Percentiles rank a stretch among this genome's conserved stretches.
Conservation (phyloP, 805 yeast species). For the Tetrapisispora namnaoensis region DNA sequence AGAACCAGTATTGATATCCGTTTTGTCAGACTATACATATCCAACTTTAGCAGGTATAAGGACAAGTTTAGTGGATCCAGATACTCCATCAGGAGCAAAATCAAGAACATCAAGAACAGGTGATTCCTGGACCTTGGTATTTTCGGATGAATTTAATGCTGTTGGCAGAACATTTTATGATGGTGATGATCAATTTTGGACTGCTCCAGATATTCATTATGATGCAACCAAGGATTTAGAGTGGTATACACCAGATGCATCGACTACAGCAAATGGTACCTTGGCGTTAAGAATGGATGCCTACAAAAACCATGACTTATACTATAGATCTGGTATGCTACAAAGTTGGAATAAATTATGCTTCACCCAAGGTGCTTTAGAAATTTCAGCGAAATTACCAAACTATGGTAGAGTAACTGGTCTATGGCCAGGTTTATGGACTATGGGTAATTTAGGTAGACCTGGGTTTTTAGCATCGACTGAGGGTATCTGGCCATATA, state of each 20-base stretch:
- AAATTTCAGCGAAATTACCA: slow-evolving; percentile 69
- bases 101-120: slow-evolving; percentile 52
- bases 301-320: slow-evolving; percentile 63
- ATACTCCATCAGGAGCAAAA: slow-evolving; percentile 43
- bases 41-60: slow-evolving; percentile 45
- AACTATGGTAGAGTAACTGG: slow-evolving; percentile 73
- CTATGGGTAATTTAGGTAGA: slow-evolving; percentile 85
- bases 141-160: slow-evolving; percentile 83
- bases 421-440: slow-evolving; percentile 95
- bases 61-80: slow-evolving; percentile 47
- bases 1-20: slow-evolving; percentile 9
- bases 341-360: slow-evolving; percentile 91
- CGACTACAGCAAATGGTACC: slow-evolving; percentile 65
- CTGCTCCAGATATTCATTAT: slow-evolving; percentile 74
- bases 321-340: slow-evolving; percentile 83
- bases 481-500: slow-evolving; percentile 93
- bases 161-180: slow-evolving; percentile 86
- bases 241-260: slow-evolving; percentile 94
- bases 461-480: slow-evolving; percentile 84
- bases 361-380: slow-evolving; percentile 74
- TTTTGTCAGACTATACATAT: slow-evolving; percentile 39
- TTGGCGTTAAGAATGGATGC: slow-evolving; percentile 69
- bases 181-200: slow-evolving; percentile 88
- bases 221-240: slow-evolving; percentile 85
- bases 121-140: slow-evolving; percentile 62